These are phyloP conservation scores for Calonectria multiphialidica DNA, from an alignment of 2,329 filamentous ascomycete species.

Conservation along the genomic window DNA sequence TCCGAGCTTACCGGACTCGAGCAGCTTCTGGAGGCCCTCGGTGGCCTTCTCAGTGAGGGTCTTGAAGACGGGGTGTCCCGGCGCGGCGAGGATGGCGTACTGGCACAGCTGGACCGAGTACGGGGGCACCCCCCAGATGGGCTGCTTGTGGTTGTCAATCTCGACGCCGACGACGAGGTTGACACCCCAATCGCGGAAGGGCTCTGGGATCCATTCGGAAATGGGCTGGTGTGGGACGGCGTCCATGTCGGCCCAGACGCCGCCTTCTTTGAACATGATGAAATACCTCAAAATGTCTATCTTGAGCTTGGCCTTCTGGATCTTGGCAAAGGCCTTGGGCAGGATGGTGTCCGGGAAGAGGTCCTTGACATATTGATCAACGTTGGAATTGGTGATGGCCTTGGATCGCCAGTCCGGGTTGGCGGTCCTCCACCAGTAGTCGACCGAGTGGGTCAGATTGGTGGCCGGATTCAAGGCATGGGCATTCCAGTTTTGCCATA, in stretches of 20 bases:
- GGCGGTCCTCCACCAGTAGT: slow-evolving; percentile 37
- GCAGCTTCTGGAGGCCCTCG: slow-evolving; percentile 41
- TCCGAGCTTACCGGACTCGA: slow-evolving; percentile 29
- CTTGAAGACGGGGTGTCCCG: slow-evolving; percentile 75
- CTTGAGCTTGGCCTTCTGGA: slow-evolving; percentile 65
- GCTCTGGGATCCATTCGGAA: slow-evolving; percentile 72
- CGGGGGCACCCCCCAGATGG: slow-evolving; percentile 65
- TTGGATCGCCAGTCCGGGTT: slow-evolving; percentile 46
- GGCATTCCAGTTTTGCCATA: slow-evolving; percentile 49
- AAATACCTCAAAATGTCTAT: slow-evolving; percentile 72
- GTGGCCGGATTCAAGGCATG: slow-evolving; percentile 43
- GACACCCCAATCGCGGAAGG: slow-evolving; percentile 60
- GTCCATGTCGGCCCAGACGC: slow-evolving; percentile 79
- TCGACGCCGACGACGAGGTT: slow-evolving; percentile 80
- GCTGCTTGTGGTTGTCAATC: slow-evolving; percentile 63
- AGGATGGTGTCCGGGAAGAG: slow-evolving; percentile 71
- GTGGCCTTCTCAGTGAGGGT: slow-evolving; percentile 76
- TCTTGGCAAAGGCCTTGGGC: slow-evolving; percentile 60
- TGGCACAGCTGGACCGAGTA: slow-evolving; percentile 83
- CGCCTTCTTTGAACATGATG: slow-evolving; percentile 74
- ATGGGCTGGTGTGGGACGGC: slow-evolving; percentile 74
- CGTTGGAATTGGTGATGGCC: slow-evolving; percentile 44
- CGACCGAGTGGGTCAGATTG: slow-evolving; percentile 42
- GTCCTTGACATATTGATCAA: slow-evolving; percentile 63
- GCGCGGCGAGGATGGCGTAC: slow-evolving; percentile 81